phyloP scores from a whole-genome alignment of 2,329 filamentous ascomycete genomes.

The Colletotrichum sp. region DNA sequence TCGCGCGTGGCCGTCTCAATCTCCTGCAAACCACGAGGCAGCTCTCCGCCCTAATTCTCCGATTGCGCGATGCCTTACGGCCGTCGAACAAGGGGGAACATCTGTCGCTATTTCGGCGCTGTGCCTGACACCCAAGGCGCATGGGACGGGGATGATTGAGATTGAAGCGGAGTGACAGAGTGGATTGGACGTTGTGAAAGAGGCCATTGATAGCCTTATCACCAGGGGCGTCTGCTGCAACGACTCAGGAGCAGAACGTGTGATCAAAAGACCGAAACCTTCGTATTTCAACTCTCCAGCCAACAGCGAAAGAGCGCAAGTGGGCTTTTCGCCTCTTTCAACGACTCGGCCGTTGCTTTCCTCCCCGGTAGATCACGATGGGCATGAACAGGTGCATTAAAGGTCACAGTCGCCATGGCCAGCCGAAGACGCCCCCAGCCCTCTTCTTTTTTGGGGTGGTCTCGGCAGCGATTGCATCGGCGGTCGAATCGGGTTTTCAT shows the following conservation, averaged over 20 bases:
- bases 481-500: slow-evolving; percentile 5
- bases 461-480: not conserved
- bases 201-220: not conserved
- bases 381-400: not conserved
- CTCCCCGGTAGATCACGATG: not conserved
- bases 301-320: not conserved
- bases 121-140: not conserved
- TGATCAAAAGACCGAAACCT: not conserved
- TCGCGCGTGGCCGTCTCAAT: not conserved
- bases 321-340: not conserved
- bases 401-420: not conserved
- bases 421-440: not conserved
- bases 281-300: not conserved
- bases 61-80: slow-evolving; percentile 4
- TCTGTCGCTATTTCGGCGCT: not conserved
- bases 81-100: not conserved
- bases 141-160: not conserved
- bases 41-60: slow-evolving; percentile 12
- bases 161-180: slow-evolving; percentile 5
- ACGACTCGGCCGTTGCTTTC: not conserved
- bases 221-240: not conserved
- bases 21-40: not conserved
- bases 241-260: not conserved
- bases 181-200: not conserved
- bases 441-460: not conserved